phyloP scores from a whole-genome alignment of 83 land plant genomes.

The Picea abies region DNA sequence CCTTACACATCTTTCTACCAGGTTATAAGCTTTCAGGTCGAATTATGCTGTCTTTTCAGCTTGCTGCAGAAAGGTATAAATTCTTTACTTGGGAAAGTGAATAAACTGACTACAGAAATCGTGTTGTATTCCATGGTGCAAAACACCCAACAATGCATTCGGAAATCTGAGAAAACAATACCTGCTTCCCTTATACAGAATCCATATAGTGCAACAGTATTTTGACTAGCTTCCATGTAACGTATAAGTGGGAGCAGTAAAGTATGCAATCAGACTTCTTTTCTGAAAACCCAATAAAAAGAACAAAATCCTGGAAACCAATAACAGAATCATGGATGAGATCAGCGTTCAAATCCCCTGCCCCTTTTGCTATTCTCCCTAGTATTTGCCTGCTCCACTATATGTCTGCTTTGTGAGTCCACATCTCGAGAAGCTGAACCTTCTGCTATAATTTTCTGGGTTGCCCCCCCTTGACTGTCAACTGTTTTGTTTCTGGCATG shows the following conservation, averaged over 20 bases:
- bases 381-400: conserved; percentile 2
- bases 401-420: neutral
- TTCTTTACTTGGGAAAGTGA: neutral
- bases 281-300: neutral
- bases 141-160: neutral
- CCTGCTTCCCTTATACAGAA: neutral
- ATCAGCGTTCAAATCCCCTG: neutral
- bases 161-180: neutral
- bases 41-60: neutral
- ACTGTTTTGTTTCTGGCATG: conserved; percentile 1
- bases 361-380: neutral
- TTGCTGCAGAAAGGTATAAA: neutral
- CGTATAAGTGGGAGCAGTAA: neutral
- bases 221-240: conserved; percentile 2
- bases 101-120: neutral
- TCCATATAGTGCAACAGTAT: neutral
- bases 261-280: neutral
- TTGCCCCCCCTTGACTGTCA: neutral
- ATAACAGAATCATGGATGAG: neutral
- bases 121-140: neutral
- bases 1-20: neutral
- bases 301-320: neutral
- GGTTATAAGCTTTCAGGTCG: neutral
- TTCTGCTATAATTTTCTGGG: neutral
- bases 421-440: conserved; percentile 7